Evolutionary conservation across 1,284 basidiomycete species (phyloP).

Genomic region (Wallemia hederae): DNA sequence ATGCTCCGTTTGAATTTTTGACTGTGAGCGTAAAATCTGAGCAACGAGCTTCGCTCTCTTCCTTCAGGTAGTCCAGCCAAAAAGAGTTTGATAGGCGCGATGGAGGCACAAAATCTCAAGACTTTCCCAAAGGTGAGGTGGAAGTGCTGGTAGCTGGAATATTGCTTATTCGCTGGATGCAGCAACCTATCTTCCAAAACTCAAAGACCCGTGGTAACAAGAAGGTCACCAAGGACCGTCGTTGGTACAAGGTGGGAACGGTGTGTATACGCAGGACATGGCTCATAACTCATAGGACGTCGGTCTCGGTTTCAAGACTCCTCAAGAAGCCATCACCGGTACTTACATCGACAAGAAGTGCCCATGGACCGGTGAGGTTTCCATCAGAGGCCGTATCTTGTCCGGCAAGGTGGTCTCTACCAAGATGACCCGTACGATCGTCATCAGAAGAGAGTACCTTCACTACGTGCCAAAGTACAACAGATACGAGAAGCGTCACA

Average conservation of each 20-base stretch:
- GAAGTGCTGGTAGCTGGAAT: background rate
- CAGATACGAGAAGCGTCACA: constrained; percentile 92
- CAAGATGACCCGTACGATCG: constrained; percentile 97
- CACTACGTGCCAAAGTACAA: constrained; percentile 99
- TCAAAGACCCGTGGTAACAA: constrained; percentile 76
- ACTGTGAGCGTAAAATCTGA: background rate
- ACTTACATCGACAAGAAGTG: constrained; percentile 99
- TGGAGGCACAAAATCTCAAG: background rate
- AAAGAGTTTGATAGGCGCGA: background rate
- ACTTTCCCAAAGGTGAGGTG: background rate
- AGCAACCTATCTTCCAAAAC: constrained; percentile 96
- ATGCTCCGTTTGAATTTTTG: background rate
- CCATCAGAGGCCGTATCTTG: constrained; percentile 95
- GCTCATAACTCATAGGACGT: constrained; percentile 31
- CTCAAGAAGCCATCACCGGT: constrained; percentile 78
- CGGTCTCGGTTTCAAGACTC: constrained; percentile 90
- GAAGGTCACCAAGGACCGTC: constrained; percentile 81
- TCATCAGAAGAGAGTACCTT: constrained; percentile 26
- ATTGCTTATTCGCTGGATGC: background rate
- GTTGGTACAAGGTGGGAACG: constrained; percentile 58
- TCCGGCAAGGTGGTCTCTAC: constrained; percentile 92
- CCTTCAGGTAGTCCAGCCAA: background rate
- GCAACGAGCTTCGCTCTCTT: background rate
- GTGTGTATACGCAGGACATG: background rate
- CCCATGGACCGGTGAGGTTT: constrained; percentile 82